These are phyloP conservation scores for Camellia oleifera DNA, from an alignment of 179 eudicot species.

Conservation along the genomic window DNA sequence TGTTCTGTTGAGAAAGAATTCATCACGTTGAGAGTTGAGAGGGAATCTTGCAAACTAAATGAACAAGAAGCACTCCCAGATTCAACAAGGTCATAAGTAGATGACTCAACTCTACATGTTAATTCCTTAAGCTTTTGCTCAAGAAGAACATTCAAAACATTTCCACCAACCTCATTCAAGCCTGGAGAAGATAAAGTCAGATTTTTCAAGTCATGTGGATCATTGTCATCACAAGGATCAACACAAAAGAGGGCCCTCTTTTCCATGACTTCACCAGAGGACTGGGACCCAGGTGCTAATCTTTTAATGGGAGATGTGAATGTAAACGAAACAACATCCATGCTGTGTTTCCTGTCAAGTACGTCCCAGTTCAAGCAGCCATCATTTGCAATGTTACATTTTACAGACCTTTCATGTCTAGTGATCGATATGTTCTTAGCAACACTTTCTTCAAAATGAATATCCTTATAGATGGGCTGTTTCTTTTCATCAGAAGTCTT, in stretches of 20 bases:
- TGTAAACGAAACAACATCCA: conserved; percentile 91
- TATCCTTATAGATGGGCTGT: conserved; percentile 27
- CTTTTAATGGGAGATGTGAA: conserved; percentile 92
- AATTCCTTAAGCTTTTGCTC: conserved; percentile 91
- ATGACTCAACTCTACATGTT: conserved; percentile 61
- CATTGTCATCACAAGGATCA: conserved; percentile 26
- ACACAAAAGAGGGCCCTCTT: conserved; percentile 21
- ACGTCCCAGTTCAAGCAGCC: conserved; percentile 37
- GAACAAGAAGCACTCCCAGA: conserved; percentile 32
- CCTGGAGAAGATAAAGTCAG: conserved; percentile 42
- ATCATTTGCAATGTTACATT: conserved; percentile 41
- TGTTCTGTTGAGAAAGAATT: conserved; percentile 21
- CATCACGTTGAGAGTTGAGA: conserved; percentile 22
- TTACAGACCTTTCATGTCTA: conserved; percentile 41
- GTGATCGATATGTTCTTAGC: conserved; percentile 21
- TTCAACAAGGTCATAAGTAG: conserved; percentile 31
- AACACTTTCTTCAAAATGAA: conserved; percentile 28
- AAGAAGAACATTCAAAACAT: conserved; percentile 76
- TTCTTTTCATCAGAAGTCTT: conserved; percentile 41
- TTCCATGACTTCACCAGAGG: conserved; percentile 35
- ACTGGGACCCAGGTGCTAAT: conserved; percentile 32
- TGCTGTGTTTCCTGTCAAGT: conserved; percentile 44
- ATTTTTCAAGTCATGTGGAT: conserved; percentile 29
- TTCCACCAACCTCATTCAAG: conserved; percentile 49
- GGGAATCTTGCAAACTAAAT: conserved; percentile 34